Evolutionary conservation across 2,329 filamentous ascomycete species (phyloP), one percentile per base, ranked within the genome.

Genomic region (Fusarium graminum): DNA sequence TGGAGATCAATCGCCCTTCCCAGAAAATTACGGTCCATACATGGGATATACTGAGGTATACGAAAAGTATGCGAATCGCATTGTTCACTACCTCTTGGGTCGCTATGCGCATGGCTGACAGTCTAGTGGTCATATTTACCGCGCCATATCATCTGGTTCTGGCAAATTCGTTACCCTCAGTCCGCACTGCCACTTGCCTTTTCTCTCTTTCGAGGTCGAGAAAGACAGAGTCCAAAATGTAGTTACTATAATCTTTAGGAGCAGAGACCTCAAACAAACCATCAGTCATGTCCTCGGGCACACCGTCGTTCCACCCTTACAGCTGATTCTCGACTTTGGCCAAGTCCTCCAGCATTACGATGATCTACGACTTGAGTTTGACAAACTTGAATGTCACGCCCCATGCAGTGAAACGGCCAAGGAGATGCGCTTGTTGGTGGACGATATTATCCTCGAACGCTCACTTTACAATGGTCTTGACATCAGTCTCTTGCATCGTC

Each of bases 231-330:
- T 54, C 2, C 52, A 42, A 12, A 69, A 64, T 17, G 64, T 46
- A 1, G 70, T 74, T 9, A 62, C 67, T 5, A 47, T 76, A 12
- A 65, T 71, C 11, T 63, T 75, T 5, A 59, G 53, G n/a, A 81
- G 80, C 53, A 74, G 78, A 34, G 76, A 76, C 17, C 75, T 82
- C 50, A 76, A 79, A 42, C 76, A 59, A 12, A 56, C 63, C 14
- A 53, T 81, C 16, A 80, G 78, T n/a, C 76, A 78, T 34, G 80
- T 77, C 59, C 77, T 81, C 26, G 49, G 54, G 6, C 50, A 64
- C 8, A 36, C 32, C 3, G 10, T 49, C 7, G 17, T 57, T 32
- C 56, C 58, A 1, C 38, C 53, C 14, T 51, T 55, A 8, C 49
- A 60, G 9, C 41, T 67, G 32, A 57, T 63, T 2, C 62, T 73